Base-by-base conservation (phyloP, 371 early-diverging fungal genomes). In the Apophysomyces sp. region DNA sequence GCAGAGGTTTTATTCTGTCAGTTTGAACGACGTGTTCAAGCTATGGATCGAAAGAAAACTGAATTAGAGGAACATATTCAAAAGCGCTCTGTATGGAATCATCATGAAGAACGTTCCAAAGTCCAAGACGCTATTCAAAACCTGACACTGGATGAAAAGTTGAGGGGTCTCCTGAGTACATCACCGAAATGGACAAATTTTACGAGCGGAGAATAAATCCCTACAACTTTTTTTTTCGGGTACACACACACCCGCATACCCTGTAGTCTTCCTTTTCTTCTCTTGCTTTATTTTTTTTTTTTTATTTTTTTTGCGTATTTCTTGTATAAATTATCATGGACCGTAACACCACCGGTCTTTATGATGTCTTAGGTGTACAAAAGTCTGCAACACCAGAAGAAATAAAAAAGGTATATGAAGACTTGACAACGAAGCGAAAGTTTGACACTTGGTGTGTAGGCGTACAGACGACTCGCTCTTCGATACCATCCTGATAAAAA, bases 401-500 rank as follows among this genome's bases (percentile, higher is more conserved):
- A 58, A 82, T 93, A 53, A 89, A 86, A 65, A 84, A 83, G 67
- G 71, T 79, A 61, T 58, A 62, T 15, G 27, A 39, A 21, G 18
- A n/a, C 26, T 26, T 29, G n/a, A 34, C 29, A 30, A 31, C 6
- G 39, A 51, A 9, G 18, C 13, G 18, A 2, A 0, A 7, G 2
- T 39, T 51, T 44, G 24, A 61, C 29, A 36, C 6, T 29, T 36
- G 18, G 3, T 11, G 13, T 4, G 21, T 55, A 74, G 68, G 71
- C 71, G 27, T 78, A 78, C 52, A 53, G 89, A 60, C 76, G 81
- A 8, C 67, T 89, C 21, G 92, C 93, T 0, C 72, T 88, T 12
- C 85, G 87, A 60, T 89, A 88, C 64, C 95, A 94, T 69, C 94
- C 94, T 2, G 93, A 93, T 68, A 87, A 87, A 57, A 85, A 83